Evolutionary conservation across 257 asterid genomes (phyloP).

Genomic region (Capsicum chinense): DNA sequence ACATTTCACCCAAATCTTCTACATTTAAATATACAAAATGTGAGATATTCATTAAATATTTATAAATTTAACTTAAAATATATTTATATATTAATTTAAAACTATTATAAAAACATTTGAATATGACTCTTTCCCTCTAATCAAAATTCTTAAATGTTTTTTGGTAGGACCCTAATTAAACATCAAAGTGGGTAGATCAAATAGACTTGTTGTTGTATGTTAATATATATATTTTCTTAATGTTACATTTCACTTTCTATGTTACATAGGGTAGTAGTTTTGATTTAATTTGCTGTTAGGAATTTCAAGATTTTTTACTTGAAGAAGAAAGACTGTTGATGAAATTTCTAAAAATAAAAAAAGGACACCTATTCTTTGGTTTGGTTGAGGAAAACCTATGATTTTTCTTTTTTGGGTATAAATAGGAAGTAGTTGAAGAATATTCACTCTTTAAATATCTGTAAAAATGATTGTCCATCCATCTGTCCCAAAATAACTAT

Average conservation of each 20-base stretch:
- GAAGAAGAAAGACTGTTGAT: slow-evolving; percentile 14
- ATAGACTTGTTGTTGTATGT: not conserved
- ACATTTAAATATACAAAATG: too few relatives aligned
- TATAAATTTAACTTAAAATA: too few relatives aligned
- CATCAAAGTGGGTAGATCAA: not conserved
- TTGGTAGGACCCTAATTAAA: not conserved
- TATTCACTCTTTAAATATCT: not conserved
- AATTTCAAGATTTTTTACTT: not conserved
- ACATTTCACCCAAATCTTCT: too few relatives aligned
- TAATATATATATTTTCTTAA: not conserved
- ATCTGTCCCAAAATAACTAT: not conserved
- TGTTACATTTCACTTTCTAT: not conserved
- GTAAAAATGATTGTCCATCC: slow-evolving; percentile 9
- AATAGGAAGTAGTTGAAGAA: not conserved
- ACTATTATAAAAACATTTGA: too few relatives aligned
- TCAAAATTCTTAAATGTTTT: not conserved
- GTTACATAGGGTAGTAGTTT: not conserved
- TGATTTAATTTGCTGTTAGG: not conserved
- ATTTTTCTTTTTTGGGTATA: not conserved
- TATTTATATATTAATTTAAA: too few relatives aligned
- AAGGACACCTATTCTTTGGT: not conserved
- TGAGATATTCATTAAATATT: too few relatives aligned
- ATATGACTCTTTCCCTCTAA: rapidly evolving
- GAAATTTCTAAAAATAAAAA: not conserved
- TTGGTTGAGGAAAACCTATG: slow-evolving; percentile 8